Conservation (phyloP, 2,329 filamentous ascomycete genomes). For the Cercospora sp. region DNA sequence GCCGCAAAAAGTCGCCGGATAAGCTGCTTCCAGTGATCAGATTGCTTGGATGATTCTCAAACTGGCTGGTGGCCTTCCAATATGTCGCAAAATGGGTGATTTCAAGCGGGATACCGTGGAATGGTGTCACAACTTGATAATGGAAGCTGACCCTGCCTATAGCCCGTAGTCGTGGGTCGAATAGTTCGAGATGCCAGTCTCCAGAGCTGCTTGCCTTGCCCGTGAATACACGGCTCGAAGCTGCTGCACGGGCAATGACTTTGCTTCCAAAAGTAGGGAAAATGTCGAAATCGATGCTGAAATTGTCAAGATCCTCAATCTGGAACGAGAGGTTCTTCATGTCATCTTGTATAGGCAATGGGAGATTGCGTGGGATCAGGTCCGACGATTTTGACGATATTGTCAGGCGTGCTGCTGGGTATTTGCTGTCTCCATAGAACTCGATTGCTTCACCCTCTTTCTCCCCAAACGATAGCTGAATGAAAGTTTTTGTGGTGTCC, state of each 20-base stretch:
- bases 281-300: slow-evolving; percentile 94
- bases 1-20: slow-evolving; percentile 88
- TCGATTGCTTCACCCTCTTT: slow-evolving; percentile 71
- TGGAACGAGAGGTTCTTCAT: slow-evolving; percentile 93
- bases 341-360: slow-evolving; percentile 94
- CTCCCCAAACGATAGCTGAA: slow-evolving; percentile 87
- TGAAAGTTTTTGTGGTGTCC: slow-evolving; percentile 86
- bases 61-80: slow-evolving; percentile 96
- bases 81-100: slow-evolving; percentile 99
- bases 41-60: slow-evolving; percentile 79
- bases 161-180: slow-evolving; percentile 84
- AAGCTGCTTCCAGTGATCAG: slow-evolving; percentile 93
- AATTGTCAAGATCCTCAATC: slow-evolving; percentile 87
- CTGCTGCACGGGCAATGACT: slow-evolving; percentile 93
- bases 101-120: slow-evolving; percentile 85
- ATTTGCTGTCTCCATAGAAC: slow-evolving; percentile 98
- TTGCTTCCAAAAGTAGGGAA: slow-evolving; percentile 97
- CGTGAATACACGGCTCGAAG: slow-evolving; percentile 82
- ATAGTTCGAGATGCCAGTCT: slow-evolving; percentile 81
- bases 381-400: slow-evolving; percentile 97
- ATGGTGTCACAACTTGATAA: slow-evolving; percentile 95
- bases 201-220: slow-evolving; percentile 72
- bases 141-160: slow-evolving; percentile 94
- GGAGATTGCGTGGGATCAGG: slow-evolving; percentile 92
- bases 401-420: slow-evolving; percentile 89